These are phyloP conservation scores for Xylaria sp. DNA, from an alignment of 2,329 filamentous ascomycete species.

Conservation along the genomic window DNA sequence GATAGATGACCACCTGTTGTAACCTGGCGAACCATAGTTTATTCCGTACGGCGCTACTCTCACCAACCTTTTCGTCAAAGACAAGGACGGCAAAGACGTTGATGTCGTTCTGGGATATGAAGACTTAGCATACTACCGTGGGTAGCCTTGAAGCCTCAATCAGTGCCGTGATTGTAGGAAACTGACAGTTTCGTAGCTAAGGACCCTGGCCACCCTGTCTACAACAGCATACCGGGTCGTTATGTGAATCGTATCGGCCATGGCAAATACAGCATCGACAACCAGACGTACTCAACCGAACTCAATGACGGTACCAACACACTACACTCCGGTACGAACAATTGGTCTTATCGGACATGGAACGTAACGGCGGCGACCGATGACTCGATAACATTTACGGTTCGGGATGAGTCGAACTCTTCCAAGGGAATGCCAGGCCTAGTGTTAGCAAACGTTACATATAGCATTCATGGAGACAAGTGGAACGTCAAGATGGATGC, in stretches of 20 bases:
- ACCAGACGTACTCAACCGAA: conserved; percentile 61
- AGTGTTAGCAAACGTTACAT: conserved; percentile 70
- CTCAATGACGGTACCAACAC: conserved; percentile 66
- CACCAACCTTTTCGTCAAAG: conserved; percentile 71
- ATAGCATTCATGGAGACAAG: conserved; percentile 65
- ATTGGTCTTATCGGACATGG: conserved; percentile 72
- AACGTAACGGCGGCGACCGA: conserved; percentile 65
- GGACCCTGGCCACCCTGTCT: conserved; percentile 65
- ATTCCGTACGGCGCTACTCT: conserved; percentile 65
- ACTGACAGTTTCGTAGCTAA: conserved; percentile 22
- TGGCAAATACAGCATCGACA: conserved; percentile 64
- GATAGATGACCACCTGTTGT: conserved; percentile 2
- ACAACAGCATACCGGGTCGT: conserved; percentile 70
- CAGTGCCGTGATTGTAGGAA: not conserved
- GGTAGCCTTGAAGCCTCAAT: conserved; percentile 20
- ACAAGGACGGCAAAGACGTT: conserved; percentile 68
- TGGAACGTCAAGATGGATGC: conserved; percentile 71
- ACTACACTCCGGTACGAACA: conserved; percentile 67
- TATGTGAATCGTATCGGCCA: conserved; percentile 74
- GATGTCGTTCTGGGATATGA: conserved; percentile 73
- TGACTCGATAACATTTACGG: conserved; percentile 72
- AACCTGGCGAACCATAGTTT: conserved; percentile 42
- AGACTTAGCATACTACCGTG: conserved; percentile 66
- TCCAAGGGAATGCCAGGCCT: conserved; percentile 70
- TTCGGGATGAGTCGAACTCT: conserved; percentile 67